Evolutionary conservation across 2,329 filamentous ascomycete species (phyloP).

Genomic region (Fusarium verticillioides): DNA sequence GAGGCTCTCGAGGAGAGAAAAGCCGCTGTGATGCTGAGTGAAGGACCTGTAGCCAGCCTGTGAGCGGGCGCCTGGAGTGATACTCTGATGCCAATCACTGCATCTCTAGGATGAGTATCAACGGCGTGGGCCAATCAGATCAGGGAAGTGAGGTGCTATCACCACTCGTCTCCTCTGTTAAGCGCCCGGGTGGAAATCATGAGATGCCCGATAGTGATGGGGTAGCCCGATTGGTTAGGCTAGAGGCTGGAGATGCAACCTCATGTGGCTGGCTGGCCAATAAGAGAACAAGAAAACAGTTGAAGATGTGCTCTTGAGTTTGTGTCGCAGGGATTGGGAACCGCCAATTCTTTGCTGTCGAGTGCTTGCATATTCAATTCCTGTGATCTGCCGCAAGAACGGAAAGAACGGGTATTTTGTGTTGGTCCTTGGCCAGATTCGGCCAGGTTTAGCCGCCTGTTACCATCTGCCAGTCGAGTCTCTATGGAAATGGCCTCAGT

Average conservation of each 20-base stretch:
- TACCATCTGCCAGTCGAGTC: constrained; percentile 30
- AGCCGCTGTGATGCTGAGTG: constrained; percentile 30
- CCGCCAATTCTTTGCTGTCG: constrained; percentile 11
- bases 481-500: constrained; percentile 28
- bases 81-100: constrained; percentile 31
- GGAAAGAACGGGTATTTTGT: background rate
- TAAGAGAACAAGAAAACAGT: constrained; percentile 24
- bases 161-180: constrained; percentile 40
- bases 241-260: constrained; percentile 28
- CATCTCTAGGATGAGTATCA: constrained; percentile 17
- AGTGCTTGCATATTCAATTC: constrained; percentile 30
- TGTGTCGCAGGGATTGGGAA: constrained; percentile 21
- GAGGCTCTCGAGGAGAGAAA: constrained; percentile 28
- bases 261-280: constrained; percentile 39
- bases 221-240: constrained; percentile 43
- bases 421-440: constrained; percentile 22
- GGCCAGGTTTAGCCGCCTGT: constrained; percentile 31
- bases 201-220: constrained; percentile 27
- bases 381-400: constrained; percentile 14
- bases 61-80: constrained; percentile 40
- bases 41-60: constrained; percentile 24
- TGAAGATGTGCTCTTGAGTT: constrained; percentile 29
- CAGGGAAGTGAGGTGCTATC: constrained; percentile 24
- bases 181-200: constrained; percentile 48
- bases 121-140: constrained; percentile 43